Base-by-base conservation (phyloP, 2,329 filamentous ascomycete genomes). In the Phialocephala sp. region DNA sequence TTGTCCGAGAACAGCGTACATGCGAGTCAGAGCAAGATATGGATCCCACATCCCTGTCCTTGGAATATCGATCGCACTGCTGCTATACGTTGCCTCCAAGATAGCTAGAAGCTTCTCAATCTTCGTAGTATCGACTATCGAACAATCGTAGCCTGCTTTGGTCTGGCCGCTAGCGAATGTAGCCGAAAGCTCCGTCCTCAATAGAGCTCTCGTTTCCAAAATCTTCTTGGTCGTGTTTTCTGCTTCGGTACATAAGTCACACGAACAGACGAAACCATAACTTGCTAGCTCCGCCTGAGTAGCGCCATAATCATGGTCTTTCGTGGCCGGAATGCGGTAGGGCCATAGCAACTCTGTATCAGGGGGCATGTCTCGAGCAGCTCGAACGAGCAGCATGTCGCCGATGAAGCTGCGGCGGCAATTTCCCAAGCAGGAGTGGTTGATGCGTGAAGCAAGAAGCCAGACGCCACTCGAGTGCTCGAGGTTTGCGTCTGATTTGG, bases 401-500 rank as follows among this genome's bases (percentile, higher is more conserved):
- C 66, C 65, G 9, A 70, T 60, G 60, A 70, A 70, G 50, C 62
- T 66, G n/a, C 68, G 61, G 0, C 22, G 54, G 36, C 64, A 67
- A 39, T 72, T 73, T 36, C 64, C 61, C 3, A 63, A 50, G 50
- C 72, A 72, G 18, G 65, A 65, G 35, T 73, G 71, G 35, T 72
- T 72, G 50, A 73, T 69, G 18, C 60, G 58, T 12, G 68, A 66
- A 27, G 69, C 69, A 12, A 58, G 27, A 12, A 59, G 58, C 64
- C 69, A 72, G 22, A 73, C 50, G 5, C 64, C 68, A 36, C 69
- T 67, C 32, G 67, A 68, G 57, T 69, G 63, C 6, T 56, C n/a
- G 15, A 37, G 54, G 15, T 11, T 11, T 8, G 59, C 22, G 14
- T 22, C 41, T 37, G 59, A 12, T n/a, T 12, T 14, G 47, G 59